These are phyloP conservation scores for Yamadazyma trypodendri DNA, from an alignment of 1,139 yeast genomes.

Conservation along the genomic window DNA sequence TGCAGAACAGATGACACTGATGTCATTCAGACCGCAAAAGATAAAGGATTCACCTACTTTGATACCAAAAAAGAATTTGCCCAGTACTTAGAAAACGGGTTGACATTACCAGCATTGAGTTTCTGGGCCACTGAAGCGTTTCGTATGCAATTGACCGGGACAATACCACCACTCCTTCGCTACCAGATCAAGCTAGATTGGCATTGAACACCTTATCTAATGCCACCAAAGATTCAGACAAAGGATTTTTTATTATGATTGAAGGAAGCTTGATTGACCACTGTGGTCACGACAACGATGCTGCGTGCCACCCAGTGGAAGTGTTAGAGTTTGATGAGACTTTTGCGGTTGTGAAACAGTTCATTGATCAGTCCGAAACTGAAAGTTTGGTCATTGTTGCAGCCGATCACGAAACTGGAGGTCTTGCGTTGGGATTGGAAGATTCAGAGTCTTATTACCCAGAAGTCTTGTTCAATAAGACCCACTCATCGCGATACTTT, in stretches of 20 bases:
- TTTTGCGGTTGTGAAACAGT: constrained; percentile 65
- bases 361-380: constrained; percentile 59
- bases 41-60: constrained; percentile 66
- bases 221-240: constrained; percentile 66
- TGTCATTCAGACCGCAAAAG: constrained; percentile 57
- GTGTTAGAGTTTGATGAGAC: constrained; percentile 66
- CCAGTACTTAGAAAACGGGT: constrained; percentile 37
- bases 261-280: constrained; percentile 93
- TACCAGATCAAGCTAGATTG: constrained; percentile 68
- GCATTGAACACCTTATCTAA: constrained; percentile 64
- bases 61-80: constrained; percentile 59
- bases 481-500: constrained; percentile 72
- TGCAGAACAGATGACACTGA: constrained; percentile 70
- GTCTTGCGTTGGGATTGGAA: constrained; percentile 72
- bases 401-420: constrained; percentile 93
- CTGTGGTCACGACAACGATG: constrained; percentile 88
- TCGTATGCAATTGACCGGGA: constrained; percentile 80
- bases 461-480: constrained; percentile 62
- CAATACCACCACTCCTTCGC: constrained; percentile 57
- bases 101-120: constrained; percentile 70
- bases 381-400: constrained; percentile 78
- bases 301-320: constrained; percentile 43
- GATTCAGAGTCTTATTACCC: constrained; percentile 70
- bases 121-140: constrained; percentile 65
- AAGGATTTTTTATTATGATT: constrained; percentile 78